Percentiles rank a stretch among this genome's conserved stretches.
phyloP scores from a whole-genome alignment of 2,329 filamentous ascomycete species.

The Arachnopeziza araneosa region DNA sequence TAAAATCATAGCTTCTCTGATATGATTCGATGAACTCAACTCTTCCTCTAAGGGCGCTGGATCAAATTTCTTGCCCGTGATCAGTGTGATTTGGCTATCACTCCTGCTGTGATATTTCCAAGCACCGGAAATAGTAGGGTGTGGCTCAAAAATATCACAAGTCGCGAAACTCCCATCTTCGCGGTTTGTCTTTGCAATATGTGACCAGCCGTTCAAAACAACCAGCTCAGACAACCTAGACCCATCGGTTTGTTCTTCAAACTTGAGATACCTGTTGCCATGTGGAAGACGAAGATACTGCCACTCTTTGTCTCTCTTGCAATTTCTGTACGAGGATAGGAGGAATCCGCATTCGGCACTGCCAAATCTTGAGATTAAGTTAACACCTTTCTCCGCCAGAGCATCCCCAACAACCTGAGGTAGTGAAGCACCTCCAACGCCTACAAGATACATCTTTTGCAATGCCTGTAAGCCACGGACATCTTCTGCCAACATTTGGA shows the following conservation, averaged over 20 bases:
- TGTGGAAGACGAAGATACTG: slow-evolving; percentile 47
- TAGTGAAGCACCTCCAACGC: slow-evolving; percentile 57
- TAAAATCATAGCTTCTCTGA: slow-evolving; percentile 55
- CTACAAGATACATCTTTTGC: slow-evolving; percentile 52
- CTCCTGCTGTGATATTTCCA: slow-evolving; percentile 59
- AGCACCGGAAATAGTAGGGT: slow-evolving; percentile 44
- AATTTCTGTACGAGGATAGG: slow-evolving; percentile 55
- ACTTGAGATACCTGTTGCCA: slow-evolving; percentile 32
- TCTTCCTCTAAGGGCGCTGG: slow-evolving; percentile 54
- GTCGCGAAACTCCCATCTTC: slow-evolving; percentile 57
- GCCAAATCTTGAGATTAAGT: slow-evolving; percentile 56
- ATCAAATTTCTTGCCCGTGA: slow-evolving; percentile 66
- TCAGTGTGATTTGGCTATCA: slow-evolving; percentile 56
- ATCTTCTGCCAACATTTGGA: slow-evolving; percentile 46
- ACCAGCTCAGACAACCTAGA: slow-evolving; percentile 46
- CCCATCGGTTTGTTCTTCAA: slow-evolving; percentile 41
- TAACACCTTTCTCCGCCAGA: slow-evolving; percentile 45
- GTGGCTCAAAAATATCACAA: slow-evolving; percentile 54
- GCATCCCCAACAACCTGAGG: slow-evolving; percentile 46
- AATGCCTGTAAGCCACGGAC: slow-evolving; percentile 38
- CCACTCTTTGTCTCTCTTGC: slow-evolving; percentile 50
- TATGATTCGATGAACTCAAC: slow-evolving; percentile 38
- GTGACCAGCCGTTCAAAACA: slow-evolving; percentile 51
- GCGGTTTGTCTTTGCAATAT: slow-evolving; percentile 52
- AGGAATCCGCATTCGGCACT: slow-evolving; percentile 63